Base-by-base conservation (phyloP, 163 green algal genomes). In the Dunaliella salina region DNA sequence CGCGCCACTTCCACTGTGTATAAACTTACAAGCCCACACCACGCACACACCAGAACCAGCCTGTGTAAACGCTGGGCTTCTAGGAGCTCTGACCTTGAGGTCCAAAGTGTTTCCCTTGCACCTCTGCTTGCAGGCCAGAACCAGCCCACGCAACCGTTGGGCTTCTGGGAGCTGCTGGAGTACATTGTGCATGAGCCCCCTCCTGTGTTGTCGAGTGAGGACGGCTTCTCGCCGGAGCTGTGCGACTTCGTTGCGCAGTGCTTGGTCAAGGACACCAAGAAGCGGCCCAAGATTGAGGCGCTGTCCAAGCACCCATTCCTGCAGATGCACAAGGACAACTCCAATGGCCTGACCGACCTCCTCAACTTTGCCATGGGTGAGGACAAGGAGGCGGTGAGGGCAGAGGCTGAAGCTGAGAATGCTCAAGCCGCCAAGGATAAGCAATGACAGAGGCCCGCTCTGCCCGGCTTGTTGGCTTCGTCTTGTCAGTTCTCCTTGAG, bases 121-220 rank as follows among this genome's bases (percentile, higher is more conserved):
- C 63, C 63, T 75, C 63, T 75, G 63, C 1, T 15, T 75, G 63
- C 63, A 75, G 63, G 63, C 24, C 63, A 75, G 24, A 75, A 75
- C 40, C 85, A 75, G 63, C 11, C 80, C 24, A 33, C 33, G 18
- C 90, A 59, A 83, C 90, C 35, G 63, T 86, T 94, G 59, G 91
- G 91, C 29, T 95, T 94, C 83, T 96, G 93, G 91, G 91, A 94
- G 88, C 91, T 94, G 35, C 84, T 94, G 20, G 89, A 94, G 87
- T 93, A 91, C 86, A 93, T 93, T 80, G 93, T 95, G 63, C 86
- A 91, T 84, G 88, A 93, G 87, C 63, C 84, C n/a, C 75, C 50
- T 24, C 85, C 81, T 0, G 80, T 75, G 8, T 17, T 85, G 32
- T 24, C 71, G 4, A 45, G 69, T 34, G 84, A 86, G 0, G 72